Conservation (phyloP, 768 basidiomycete genomes). For the Tulasnella sp. region DNA sequence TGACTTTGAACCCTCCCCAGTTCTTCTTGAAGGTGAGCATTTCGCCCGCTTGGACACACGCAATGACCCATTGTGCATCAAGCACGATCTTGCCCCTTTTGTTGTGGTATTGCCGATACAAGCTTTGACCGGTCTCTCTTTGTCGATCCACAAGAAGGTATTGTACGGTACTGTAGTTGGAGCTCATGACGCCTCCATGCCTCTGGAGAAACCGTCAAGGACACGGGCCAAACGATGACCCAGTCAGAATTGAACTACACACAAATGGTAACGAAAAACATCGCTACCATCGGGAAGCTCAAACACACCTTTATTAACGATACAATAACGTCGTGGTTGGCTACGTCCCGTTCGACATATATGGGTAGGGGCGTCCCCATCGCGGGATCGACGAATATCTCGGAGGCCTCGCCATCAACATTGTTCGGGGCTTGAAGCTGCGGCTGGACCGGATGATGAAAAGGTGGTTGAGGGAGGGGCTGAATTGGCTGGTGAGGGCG, state of each 20-base stretch:
- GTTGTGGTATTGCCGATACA: slow-evolving; percentile 64
- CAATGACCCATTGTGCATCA: slow-evolving; percentile 58
- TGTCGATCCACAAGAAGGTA: slow-evolving; percentile 76
- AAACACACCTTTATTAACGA: slow-evolving; percentile 47
- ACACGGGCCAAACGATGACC: slow-evolving; percentile 12
- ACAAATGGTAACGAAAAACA: not conserved
- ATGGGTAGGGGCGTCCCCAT: slow-evolving; percentile 61
- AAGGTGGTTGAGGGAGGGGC: not conserved
- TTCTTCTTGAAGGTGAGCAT: slow-evolving; percentile 64
- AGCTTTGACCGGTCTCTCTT: slow-evolving; percentile 65
- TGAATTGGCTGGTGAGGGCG: not conserved
- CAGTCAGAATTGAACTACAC: not conserved
- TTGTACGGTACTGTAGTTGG: slow-evolving; percentile 63
- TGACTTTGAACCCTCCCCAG: slow-evolving; percentile 74
- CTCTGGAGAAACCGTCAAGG: slow-evolving; percentile 34
- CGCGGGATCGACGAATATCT: slow-evolving; percentile 72
- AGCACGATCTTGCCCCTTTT: slow-evolving; percentile 75
- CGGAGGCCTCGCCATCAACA: slow-evolving; percentile 17
- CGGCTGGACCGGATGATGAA: slow-evolving; percentile 1
- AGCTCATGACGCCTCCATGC: slow-evolving; percentile 61
- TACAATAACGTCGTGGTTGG: slow-evolving; percentile 50
- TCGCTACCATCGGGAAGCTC: not conserved
- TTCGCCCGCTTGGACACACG: slow-evolving; percentile 55
- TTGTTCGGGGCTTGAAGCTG: not conserved
- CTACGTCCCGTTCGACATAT: slow-evolving; percentile 72